Base-by-base conservation (phyloP, 257 asterid genomes). In the Plectranthus barbatus region DNA sequence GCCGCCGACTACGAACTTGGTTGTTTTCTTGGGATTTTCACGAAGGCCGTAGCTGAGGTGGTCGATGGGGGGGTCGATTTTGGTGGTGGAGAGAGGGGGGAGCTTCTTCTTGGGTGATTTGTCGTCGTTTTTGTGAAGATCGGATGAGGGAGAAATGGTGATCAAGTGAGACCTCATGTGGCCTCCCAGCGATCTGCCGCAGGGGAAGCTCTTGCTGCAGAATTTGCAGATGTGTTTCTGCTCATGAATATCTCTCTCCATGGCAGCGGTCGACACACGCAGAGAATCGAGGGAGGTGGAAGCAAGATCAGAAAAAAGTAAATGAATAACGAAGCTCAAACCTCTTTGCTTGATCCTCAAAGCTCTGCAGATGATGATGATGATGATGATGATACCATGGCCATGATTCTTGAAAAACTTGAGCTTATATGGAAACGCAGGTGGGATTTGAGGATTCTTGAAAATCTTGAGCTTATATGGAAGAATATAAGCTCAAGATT, bases 121-220 rank as follows among this genome's bases (percentile, higher is more conserved):
- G 7, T 64, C 71, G 64, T 48, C 56, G 23, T 63, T 54, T 54
- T 24, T 60, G 5, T 13, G 66, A 36, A 45, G 68, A 31, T 51
- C 71, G 11, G 83, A 31, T 6, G 44, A 62, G 34, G 79, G 49
- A 37, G 87, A 69, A 60, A 69, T 37, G 64, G 56, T 78, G 76
- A 83, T 83, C 83, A 87, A 64, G 76, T 91, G 98, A 75, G 96
- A 84, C 88, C 80, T 87, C 91, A 85, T 85, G 74, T 75, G 80
- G 52, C 80, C 80, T 1, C 80, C 76, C 34, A 75, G 34, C 21
- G 80, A 75, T 65, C 80, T 70, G 13, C 80, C 80, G 60, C 76
- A 75, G 52, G 76, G 73, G 76, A 66, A 75, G 6, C 73, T 76
- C 74, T 85, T 90, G 80, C 39, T 60, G 70, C 97, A 90, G 70